These are phyloP conservation scores for Wickerhamomyces hampshirensis DNA, from an alignment of 805 yeast species.

Conservation along the genomic window DNA sequence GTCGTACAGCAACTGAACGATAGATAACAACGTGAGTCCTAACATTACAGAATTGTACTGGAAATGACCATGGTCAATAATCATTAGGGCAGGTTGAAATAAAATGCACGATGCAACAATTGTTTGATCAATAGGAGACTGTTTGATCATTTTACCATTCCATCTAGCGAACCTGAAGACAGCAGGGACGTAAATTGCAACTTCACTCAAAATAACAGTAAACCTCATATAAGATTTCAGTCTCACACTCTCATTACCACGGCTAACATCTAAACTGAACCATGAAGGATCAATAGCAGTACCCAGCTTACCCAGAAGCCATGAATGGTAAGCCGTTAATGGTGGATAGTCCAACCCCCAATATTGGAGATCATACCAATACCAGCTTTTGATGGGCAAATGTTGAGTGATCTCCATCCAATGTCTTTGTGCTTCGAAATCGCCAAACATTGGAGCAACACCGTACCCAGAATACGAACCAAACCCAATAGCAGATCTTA, in stretches of 20 bases:
- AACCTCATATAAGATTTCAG: slow-evolving; percentile 83
- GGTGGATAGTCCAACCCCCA: slow-evolving; percentile 99
- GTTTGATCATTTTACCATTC: slow-evolving; percentile 55
- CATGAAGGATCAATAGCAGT: slow-evolving; percentile 56
- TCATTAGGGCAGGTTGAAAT: slow-evolving; percentile 74
- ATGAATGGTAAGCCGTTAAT: slow-evolving; percentile 89
- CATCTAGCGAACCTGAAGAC: slow-evolving; percentile 65
- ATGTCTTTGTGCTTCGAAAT: slow-evolving; percentile 96
- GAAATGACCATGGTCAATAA: slow-evolving; percentile 96
- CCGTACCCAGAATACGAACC: slow-evolving; percentile 80
- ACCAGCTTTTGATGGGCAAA: slow-evolving; percentile 76
- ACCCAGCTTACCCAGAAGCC: slow-evolving; percentile 73
- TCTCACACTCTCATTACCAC: slow-evolving; percentile 67
- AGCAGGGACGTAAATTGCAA: slow-evolving; percentile 73
- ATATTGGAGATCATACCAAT: slow-evolving; percentile 79
- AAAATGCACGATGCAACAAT: slow-evolving; percentile 74
- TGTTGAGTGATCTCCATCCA: slow-evolving; percentile 91
- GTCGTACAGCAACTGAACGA: slow-evolving; percentile 60
- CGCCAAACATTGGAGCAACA: slow-evolving; percentile 82
- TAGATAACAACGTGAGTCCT: slow-evolving; percentile 69
- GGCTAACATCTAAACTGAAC: slow-evolving; percentile 69
- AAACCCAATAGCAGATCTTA: slow-evolving; percentile 80
- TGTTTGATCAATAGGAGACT: slow-evolving; percentile 70
- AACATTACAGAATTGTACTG: slow-evolving; percentile 94
- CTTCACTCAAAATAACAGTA: slow-evolving; percentile 73